Base-by-base conservation (phyloP, 75 land plant species). In the Selaginella tamariscina region DNA sequence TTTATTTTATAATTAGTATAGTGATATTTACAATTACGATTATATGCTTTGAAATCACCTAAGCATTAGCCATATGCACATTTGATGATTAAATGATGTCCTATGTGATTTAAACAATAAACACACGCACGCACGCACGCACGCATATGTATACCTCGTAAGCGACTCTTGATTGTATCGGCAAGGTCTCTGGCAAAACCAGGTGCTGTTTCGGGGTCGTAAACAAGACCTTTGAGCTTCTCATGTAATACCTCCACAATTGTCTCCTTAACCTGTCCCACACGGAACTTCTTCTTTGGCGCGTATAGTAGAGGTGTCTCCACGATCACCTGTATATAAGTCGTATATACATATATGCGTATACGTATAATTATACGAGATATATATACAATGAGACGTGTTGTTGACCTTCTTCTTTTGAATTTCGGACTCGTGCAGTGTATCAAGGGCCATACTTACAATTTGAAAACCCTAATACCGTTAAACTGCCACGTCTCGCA, bases 181-280 rank as follows among this genome's bases (percentile, higher is more conserved):
- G 68, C 56, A 44, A 77, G 65, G 2, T 77, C 79, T 18, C 79
- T 33, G 32, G 44, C 65, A 49, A 65, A 49, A 1, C 30, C 49
- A 49, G 79, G 76, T 8, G 79, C 75, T 44, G 69, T 49, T 54
- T 77, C 79, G 32, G 70, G 66, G 68, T 77, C 79, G 31, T 77
- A 77, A 18, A 33, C 64, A 13, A 72, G 24, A 28, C 56, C 64
- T 57, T 59, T 60, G 54, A 77, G 74, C 56, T 63, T 72, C 23
- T 72, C 75, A 24, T 31, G 26, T 49, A 77, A 32, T 28, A 69
- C 32, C 18, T n/a, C 44, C 54, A 59, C 32, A 29, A 77, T 77
- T 22, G 66, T 68, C 2, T 72, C 75, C 62, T 68, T 77, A 21
- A 56, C 79, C 70, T 77, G 66, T 11, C 79, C 75, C 27, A 73